Percentiles rank a stretch among this genome's conserved stretches.
These are phyloP conservation scores for Thamnidium elegans DNA, from an alignment of 192 early-diverging fungal genomes.

Conservation along the genomic window DNA sequence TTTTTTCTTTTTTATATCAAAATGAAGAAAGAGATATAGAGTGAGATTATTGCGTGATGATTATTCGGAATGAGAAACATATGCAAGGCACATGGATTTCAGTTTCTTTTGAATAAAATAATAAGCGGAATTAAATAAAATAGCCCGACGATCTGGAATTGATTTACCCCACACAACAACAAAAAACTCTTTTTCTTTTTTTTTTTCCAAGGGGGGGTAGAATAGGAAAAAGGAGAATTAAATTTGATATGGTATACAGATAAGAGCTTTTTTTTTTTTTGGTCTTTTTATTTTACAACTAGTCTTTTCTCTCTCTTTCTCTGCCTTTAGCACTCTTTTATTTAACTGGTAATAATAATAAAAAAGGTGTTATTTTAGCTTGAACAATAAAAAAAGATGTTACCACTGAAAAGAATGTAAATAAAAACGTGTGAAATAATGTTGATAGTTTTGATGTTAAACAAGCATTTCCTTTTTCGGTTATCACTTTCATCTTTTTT, in stretches of 20 bases:
- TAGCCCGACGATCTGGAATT: constrained; percentile 4
- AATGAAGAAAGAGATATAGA: no score
- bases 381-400: no score
- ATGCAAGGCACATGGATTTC: constrained; percentile 12
- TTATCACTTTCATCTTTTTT: constrained; percentile 24
- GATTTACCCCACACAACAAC: background rate
- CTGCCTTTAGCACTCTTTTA: no score
- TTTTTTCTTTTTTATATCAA: no score
- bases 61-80: constrained; percentile 24
- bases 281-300: background rate
- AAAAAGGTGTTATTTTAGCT: no score
- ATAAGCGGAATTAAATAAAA: constrained; percentile 1
- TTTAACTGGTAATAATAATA: no score
- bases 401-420: background rate
- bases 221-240: background rate
- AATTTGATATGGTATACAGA: constrained; percentile 11
- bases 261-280: constrained; percentile 7
- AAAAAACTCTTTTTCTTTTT: background rate
- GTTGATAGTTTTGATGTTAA: constrained; percentile 5
- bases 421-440: constrained; percentile 14
- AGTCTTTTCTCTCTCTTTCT: no score
- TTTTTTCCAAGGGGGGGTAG: background rate
- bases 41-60: constrained; percentile 24
- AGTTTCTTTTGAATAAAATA: background rate
- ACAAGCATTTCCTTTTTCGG: constrained; percentile 19